These are phyloP conservation scores for Ophiostoma sp. DNA, from an alignment of 2,329 filamentous ascomycete species.

Conservation along the genomic window DNA sequence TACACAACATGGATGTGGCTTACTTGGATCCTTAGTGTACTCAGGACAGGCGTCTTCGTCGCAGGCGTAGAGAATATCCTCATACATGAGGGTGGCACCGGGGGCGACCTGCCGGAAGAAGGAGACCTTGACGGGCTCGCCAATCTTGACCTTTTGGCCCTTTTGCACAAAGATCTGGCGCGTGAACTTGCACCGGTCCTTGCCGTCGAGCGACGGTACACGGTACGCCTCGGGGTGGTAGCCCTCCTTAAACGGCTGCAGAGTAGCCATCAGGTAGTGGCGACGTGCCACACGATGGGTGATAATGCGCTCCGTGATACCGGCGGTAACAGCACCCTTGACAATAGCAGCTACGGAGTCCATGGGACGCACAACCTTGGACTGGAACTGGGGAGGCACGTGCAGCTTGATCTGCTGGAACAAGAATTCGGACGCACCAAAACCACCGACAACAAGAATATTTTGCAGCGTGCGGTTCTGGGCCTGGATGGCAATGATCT, in stretches of 20 bases:
- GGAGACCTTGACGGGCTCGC: slow-evolving; percentile 96
- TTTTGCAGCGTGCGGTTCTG: slow-evolving; percentile 94
- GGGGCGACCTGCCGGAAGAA: slow-evolving; percentile 98
- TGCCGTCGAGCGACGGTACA: slow-evolving; percentile 91
- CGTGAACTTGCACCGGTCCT: slow-evolving; percentile 98
- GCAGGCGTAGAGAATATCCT: slow-evolving; percentile 95
- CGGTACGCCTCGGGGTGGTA: slow-evolving; percentile 98
- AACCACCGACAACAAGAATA: slow-evolving; percentile 93
- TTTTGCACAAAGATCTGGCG: slow-evolving; percentile 98
- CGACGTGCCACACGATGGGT: slow-evolving; percentile 95
- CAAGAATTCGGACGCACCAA: slow-evolving; percentile 95
- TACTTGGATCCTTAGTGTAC: slow-evolving; percentile 98
- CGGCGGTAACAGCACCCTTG: slow-evolving; percentile 94
- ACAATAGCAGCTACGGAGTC: slow-evolving; percentile 98
- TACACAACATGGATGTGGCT: slow-evolving; percentile 41
- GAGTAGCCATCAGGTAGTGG: slow-evolving; percentile 97
- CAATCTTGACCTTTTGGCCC: slow-evolving; percentile 97
- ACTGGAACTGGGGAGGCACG: slow-evolving; percentile 95
- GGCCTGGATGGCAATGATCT: slow-evolving; percentile 97
- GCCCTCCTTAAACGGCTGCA: slow-evolving; percentile 98
- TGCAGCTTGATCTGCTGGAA: slow-evolving; percentile 99
- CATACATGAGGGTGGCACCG: slow-evolving; percentile 97
- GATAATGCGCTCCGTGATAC: slow-evolving; percentile 93
- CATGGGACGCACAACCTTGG: slow-evolving; percentile 97
- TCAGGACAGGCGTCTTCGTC: slow-evolving; percentile 97